These are phyloP conservation scores for Nakazawaea wyomingensis DNA, from an alignment of 805 yeast species.

Conservation along the genomic window DNA sequence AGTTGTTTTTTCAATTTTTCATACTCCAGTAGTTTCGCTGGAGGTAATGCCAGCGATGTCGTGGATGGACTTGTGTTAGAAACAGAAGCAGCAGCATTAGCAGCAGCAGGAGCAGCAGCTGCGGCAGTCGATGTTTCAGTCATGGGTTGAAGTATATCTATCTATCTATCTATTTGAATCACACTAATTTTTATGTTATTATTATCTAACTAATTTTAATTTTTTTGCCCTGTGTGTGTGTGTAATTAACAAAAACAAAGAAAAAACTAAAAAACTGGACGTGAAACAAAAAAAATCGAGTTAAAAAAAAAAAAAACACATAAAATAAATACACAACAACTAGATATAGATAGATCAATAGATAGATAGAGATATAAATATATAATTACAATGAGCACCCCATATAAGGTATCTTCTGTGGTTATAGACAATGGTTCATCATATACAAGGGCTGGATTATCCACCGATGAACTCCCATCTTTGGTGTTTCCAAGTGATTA, in stretches of 20 bases:
- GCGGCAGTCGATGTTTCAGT: neutral
- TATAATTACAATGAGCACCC: constrained; percentile 12
- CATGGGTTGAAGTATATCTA: too few relatives aligned
- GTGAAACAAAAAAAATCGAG: constrained; percentile 5
- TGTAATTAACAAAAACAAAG: too few relatives aligned
- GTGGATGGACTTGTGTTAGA: neutral
- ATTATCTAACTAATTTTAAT: too few relatives aligned
- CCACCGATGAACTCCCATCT: constrained; percentile 58
- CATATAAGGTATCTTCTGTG: constrained; percentile 47
- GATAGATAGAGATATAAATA: neutral
- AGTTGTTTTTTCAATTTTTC: constrained; percentile 62
- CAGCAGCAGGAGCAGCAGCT: neutral
- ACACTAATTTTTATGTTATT: too few relatives aligned
- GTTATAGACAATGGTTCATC: constrained; percentile 67
- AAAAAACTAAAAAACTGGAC: too few relatives aligned
- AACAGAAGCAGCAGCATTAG: neutral
- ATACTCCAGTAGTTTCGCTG: constrained; percentile 44
- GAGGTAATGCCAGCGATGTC: constrained; percentile 15
- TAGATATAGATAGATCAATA: too few relatives aligned
- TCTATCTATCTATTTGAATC: too few relatives aligned
- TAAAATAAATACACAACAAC: constrained; percentile 15
- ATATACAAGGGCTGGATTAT: constrained; percentile 65
- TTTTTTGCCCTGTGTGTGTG: too few relatives aligned
- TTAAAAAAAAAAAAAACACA: constrained; percentile 2
- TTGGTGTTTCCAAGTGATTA: constrained; percentile 54